Conservation (phyloP, 371 early-diverging fungal genomes). For the Actinomucor elegans region DNA sequence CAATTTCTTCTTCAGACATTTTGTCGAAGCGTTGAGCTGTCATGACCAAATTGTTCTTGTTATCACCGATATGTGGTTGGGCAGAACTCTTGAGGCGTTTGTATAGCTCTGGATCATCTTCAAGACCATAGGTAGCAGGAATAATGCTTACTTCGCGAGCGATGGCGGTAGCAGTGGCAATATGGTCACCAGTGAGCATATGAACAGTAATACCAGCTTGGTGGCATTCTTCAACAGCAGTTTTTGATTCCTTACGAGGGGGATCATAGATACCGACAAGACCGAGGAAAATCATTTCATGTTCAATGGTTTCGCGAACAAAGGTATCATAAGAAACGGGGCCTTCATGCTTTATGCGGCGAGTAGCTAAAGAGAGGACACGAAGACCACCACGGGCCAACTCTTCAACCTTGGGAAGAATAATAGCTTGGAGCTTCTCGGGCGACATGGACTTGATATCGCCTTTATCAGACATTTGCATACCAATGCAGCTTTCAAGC, state of each 20-base stretch:
- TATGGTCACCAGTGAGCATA: constrained; percentile 96
- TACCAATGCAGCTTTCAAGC: constrained; percentile 55
- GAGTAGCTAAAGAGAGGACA: constrained; percentile 45
- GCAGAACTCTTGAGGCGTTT: constrained; percentile 4
- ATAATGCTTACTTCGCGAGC: constrained; percentile 90
- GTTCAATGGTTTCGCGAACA: constrained; percentile 66
- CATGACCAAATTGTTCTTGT: constrained; percentile 64
- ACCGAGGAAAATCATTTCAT: constrained; percentile 81
- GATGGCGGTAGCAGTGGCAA: constrained; percentile 91
- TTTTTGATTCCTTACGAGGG: constrained; percentile 75
- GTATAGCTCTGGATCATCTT: constrained; percentile 10
- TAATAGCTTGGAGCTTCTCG: constrained; percentile 50
- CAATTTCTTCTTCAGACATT: constrained; percentile 78
- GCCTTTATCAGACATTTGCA: constrained; percentile 50
- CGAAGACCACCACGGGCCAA: constrained; percentile 76
- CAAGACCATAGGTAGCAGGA: constrained; percentile 47
- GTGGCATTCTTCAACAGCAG: constrained; percentile 84
- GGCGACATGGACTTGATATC: constrained; percentile 31
- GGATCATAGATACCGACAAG: constrained; percentile 94
- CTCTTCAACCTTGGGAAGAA: constrained; percentile 57
- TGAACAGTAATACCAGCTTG: constrained; percentile 91
- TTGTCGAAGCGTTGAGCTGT: constrained; percentile 84
- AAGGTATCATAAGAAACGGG: constrained; percentile 42
- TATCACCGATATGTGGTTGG: constrained; percentile 29
- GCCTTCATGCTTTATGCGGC: constrained; percentile 52